Conservation (phyloP, 2,329 filamentous ascomycete species). For the Scleromitrula shiraiana region DNA sequence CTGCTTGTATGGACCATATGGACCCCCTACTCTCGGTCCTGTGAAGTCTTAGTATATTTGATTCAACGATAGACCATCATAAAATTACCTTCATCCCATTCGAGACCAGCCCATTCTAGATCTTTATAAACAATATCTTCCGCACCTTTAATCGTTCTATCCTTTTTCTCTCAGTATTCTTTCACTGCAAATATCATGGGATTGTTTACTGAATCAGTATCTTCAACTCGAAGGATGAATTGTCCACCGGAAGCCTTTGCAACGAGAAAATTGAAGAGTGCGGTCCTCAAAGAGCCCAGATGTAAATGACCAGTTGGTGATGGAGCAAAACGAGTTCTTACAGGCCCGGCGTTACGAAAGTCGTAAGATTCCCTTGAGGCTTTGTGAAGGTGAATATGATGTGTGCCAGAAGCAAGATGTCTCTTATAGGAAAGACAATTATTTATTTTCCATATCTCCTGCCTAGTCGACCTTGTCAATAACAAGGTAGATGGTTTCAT, state of each 20-base stretch:
- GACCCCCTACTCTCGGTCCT: slow-evolving; percentile 75
- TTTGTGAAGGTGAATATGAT: too few species aligned
- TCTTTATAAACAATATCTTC: slow-evolving; percentile 72
- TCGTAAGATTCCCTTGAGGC: too few species aligned
- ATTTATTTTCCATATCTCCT: slow-evolving; percentile 5
- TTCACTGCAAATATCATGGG: not conserved
- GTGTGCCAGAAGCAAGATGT: slow-evolving; percentile 1
- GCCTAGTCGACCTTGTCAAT: not conserved
- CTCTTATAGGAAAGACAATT: slow-evolving; percentile 2
- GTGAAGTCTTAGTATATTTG: slow-evolving; percentile 14
- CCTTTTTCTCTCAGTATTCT: slow-evolving; percentile 35
- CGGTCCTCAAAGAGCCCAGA: slow-evolving; percentile 83
- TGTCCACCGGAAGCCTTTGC: slow-evolving; percentile 81
- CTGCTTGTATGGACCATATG: slow-evolving; percentile 79
- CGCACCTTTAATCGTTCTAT: slow-evolving; percentile 68
- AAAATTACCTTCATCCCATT: slow-evolving; percentile 78
- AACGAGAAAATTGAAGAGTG: slow-evolving; percentile 91
- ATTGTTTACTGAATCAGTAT: slow-evolving; percentile 72
- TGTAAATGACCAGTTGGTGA: slow-evolving; percentile 93
- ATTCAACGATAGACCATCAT: not conserved
- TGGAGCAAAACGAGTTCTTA: slow-evolving; percentile 82
- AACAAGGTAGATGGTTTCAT: slow-evolving; percentile 1
- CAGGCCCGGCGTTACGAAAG: slow-evolving; percentile 45
- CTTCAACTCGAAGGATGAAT: slow-evolving; percentile 86
- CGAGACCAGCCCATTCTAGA: slow-evolving; percentile 77